Base-by-base conservation (phyloP, 148 eudicot species). In the Amaranthus hypochondriacus region DNA sequence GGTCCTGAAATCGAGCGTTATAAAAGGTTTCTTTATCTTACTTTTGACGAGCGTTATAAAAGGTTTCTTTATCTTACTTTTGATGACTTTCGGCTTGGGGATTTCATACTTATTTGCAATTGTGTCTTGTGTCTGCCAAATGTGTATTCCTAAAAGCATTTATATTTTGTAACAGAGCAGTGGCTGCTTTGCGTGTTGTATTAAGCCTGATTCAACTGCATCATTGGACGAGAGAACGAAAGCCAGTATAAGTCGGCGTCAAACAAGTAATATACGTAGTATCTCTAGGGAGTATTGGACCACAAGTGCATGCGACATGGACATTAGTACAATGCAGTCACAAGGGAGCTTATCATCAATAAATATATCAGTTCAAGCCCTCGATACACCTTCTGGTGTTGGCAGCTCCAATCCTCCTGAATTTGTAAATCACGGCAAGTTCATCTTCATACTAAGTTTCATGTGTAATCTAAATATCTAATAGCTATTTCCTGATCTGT, bases 111-210 rank as follows among this genome's bases (percentile, higher is more conserved):
- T 66, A 2, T 13, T 9, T 5, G 18, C 18, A 3, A 6, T 11
- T 11, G 6, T 44, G 39, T 28, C 39, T 28, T 28, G 39, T 28
- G 15, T 44, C 46, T 12, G 50, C 49, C 66, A 44, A 58, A 48
- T 64, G 54, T 48, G 66, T 84, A 80, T 84, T 78, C 71, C 83
- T 90, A 82, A 87, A 74, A 72, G 86, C 39, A 28, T 48, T 39
- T 42, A 59, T 85, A 60, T 78, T 84, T 92, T 87, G 91, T 75
- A 87, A 87, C 96, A 93, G 96, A 83, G 85, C 98, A 90, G 98
- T 85, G 87, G 86, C 75, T 86, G 85, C 82, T 82, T 92, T 80
- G 90, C 89, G 80, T 83, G 87, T 81, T 72, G 74, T 80, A 74
- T 43, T 73, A 86, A 77, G 81, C 81, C 82, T 71, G 77, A 80